A percentile compares a stretch with the other conserved stretches of the same genome.
These are phyloP conservation scores for Didymella segeticola DNA, from an alignment of 2,329 filamentous ascomycete genomes.

Conservation along the genomic window DNA sequence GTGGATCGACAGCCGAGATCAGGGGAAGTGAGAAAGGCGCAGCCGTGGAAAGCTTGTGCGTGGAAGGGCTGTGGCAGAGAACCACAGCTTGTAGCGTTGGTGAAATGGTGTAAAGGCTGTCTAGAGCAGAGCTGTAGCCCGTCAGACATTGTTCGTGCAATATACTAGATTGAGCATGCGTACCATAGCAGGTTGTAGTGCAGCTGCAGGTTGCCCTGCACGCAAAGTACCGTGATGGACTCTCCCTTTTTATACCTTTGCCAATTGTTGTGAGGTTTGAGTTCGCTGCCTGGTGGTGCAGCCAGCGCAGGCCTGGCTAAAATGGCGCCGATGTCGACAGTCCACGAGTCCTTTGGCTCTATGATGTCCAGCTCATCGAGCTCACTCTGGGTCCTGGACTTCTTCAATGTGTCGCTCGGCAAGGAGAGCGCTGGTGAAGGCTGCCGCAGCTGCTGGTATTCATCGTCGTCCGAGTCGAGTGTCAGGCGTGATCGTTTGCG, in stretches of 20 bases:
- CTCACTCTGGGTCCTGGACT: constrained; percentile 45
- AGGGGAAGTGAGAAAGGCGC: constrained; percentile 40
- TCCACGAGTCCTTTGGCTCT: constrained; percentile 39
- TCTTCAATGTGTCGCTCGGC: constrained; percentile 39
- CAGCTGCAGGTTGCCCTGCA: constrained; percentile 43
- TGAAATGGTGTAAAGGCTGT: constrained; percentile 41
- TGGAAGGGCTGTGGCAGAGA: constrained; percentile 43
- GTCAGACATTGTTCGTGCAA: constrained; percentile 1
- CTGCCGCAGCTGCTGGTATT: constrained; percentile 23
- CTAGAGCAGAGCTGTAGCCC: constrained; percentile 31
- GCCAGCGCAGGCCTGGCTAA: constrained; percentile 36
- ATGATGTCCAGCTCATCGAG: constrained; percentile 45
- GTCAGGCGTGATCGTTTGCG: constrained; percentile 45
- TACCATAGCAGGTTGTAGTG: constrained; percentile 49
- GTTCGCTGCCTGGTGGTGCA: constrained; percentile 18
- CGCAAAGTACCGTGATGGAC: constrained; percentile 40
- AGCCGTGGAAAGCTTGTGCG: constrained; percentile 34
- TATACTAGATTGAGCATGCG: not conserved
- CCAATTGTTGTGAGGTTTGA: constrained; percentile 39
- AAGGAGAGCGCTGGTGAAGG: constrained; percentile 29
- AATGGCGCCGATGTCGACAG: constrained; percentile 40
- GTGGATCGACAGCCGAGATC: constrained; percentile 40
- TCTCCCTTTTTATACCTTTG: constrained; percentile 24
- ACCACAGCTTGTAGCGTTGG: constrained; percentile 44
- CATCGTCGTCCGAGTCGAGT: constrained; percentile 36